Evolutionary conservation across 768 basidiomycete species (phyloP), one percentile per base, ranked within the genome.

Genomic region (Rhizopogon salebrosus): DNA sequence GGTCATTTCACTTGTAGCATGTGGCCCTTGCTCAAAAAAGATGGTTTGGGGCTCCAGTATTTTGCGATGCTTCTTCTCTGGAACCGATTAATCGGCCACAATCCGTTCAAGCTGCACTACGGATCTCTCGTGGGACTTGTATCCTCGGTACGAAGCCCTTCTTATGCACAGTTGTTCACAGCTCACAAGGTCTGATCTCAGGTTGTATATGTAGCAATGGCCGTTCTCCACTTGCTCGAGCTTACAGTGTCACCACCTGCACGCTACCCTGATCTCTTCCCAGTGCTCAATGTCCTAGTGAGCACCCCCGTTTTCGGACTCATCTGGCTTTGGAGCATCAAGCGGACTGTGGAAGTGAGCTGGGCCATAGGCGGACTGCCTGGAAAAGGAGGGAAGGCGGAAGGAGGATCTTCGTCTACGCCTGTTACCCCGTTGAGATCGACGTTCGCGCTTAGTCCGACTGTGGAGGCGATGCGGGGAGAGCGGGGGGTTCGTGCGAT

Each of bases 311-410:
- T 95, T 16, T 95, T 98, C 64, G 79, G 75, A 6, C 65, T 91
- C 26, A 75, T 80, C n/a, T 98, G 90, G 90, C 62, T 93, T 14
- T 97, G 92, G 92, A 90, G 89, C 46, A 83, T 92, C 65, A 87
- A 85, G 58, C 84, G 88, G 42, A 80, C 87, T 20, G 64, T 93
- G 22, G 85, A 95, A 61, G 84, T 85, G 35, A 74, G 81, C 8
- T 95, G 93, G 94, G 89, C 86, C 11, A 64, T 89, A 9, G 80
- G 81, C 4, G 86, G 86, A 0, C 68, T 83, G 1, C 64, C 66
- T 5, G 63, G 67, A n/a, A 26, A 31, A 31, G 9, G 18, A 11
- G 57, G 58, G 4, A 53, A 57, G 4, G 18, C 45, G 20, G 63
- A 60, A n/a, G 41, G 45, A 22, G 3, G 29, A 22, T 6, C 38